Base-by-base conservation (phyloP, 495 filamentous ascomycete genomes). In the Hypomontagnella monticulosa region DNA sequence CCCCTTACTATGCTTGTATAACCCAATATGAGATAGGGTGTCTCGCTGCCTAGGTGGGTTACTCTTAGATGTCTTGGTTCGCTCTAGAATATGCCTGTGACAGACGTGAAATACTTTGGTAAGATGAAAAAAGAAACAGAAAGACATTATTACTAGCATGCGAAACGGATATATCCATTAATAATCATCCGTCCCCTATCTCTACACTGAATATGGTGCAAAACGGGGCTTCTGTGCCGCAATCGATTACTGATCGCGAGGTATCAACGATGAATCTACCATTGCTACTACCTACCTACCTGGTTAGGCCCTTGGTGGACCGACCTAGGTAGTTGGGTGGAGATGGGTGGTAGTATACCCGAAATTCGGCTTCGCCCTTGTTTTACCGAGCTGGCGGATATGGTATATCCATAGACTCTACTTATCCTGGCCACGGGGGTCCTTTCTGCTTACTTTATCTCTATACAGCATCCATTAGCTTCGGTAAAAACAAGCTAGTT, bases 211-310 rank as follows among this genome's bases (percentile, higher is more conserved):
- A 6, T 23, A 49, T 66, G 49, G 30, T 41, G 49, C 44, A 59
- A 56, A 43, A 23, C 16, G 56, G 50, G 27, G 15, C 12, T 16
- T 40, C 1, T 19, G 49, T 59, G 43, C 55, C 50, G 54, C 42
- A 16, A 42, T 66, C 49, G 18, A 66, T 66, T 65, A 66, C 36
- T 54, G 36, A 56, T 60, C 34, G 14, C 49, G 16, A 20, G 41
- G 8, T 16, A 55, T 40, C 38, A 53, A 23, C 41, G 8, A 58
- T 38, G 3, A 43, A 0, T 41, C 46, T 57, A 47, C 37, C 34
- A 47, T 15, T 23, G 34, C 6, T 38, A 4, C 9, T 19, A 8
- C 14, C 16, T 27, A 27, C 23, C 23, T 27, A 27, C 23, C 23
- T 27, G 23, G 23, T 27, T 27, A 27, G 23, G 6, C 23, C 23